Conservation (phyloP, 768 basidiomycete genomes). For the Boletus eberwhitei region DNA sequence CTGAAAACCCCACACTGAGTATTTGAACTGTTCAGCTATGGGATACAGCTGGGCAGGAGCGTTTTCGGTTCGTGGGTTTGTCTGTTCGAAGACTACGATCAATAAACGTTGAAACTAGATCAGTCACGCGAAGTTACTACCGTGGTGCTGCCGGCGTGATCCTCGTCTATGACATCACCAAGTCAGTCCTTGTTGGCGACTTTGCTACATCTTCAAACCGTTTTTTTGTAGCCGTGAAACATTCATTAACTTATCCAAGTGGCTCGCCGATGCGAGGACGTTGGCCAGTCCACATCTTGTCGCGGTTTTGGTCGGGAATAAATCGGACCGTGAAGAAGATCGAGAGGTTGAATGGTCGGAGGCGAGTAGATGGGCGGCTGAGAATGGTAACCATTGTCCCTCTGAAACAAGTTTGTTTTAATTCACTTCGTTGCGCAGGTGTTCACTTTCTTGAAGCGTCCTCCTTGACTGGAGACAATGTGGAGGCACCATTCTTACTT, state of each 20-base stretch:
- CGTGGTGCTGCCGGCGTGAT: conserved; percentile 91
- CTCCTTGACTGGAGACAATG: conserved; percentile 88
- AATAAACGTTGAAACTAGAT: conserved; percentile 42
- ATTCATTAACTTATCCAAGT: conserved; percentile 77
- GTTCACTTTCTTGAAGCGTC: conserved; percentile 94
- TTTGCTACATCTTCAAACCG: conserved; percentile 1
- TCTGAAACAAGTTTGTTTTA: neutral
- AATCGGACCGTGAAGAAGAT: conserved; percentile 91
- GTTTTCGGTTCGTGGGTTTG: conserved; percentile 63
- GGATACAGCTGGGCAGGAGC: conserved; percentile 97
- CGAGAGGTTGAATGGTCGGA: conserved; percentile 95
- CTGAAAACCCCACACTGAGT: conserved; percentile 8
- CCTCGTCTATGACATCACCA: conserved; percentile 92
- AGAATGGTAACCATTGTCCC: conserved; percentile 64
- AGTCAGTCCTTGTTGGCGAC: conserved; percentile 39
- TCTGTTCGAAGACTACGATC: conserved; percentile 6
- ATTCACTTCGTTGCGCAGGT: conserved; percentile 44
- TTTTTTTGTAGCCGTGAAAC: conserved; percentile 69
- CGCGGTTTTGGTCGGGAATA: conserved; percentile 90
- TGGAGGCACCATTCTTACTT: conserved; percentile 88
- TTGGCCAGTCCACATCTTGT: conserved; percentile 91
- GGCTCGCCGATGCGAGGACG: conserved; percentile 92
- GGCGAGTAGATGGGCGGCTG: conserved; percentile 92
- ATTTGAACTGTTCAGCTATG: conserved; percentile 59
- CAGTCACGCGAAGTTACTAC: conserved; percentile 94